phyloP scores from a whole-genome alignment of 306 rosid species.

The Rubus parviflorus region DNA sequence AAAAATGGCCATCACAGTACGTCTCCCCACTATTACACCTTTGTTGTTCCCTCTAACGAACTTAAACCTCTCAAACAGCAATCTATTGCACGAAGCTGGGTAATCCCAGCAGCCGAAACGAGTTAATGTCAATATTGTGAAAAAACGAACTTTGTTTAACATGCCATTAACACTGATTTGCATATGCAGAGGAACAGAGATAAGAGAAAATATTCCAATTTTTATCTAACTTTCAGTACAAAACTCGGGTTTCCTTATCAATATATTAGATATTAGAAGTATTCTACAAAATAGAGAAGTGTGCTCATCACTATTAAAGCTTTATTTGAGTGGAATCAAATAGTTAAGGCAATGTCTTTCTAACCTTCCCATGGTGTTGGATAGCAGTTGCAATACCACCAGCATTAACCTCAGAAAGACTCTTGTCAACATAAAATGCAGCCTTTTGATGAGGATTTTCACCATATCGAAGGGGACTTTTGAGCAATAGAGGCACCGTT shows the following conservation, averaged over 20 bases:
- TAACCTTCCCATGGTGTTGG: constrained; percentile 91
- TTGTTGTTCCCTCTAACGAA: not conserved
- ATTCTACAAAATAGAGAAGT: not conserved
- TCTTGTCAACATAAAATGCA: constrained; percentile 81
- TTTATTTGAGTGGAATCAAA: not conserved
- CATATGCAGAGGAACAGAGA: not conserved
- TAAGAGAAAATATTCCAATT: not conserved
- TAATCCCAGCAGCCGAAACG: no score
- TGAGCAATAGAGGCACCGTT: constrained; percentile 62
- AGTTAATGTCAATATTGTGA: not conserved
- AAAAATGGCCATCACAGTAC: not conserved
- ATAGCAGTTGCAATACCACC: constrained; percentile 96
- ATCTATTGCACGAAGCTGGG: not conserved
- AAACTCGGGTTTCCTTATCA: not conserved
- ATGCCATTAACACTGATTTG: not conserved
- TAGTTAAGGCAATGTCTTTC: constrained; percentile 13
- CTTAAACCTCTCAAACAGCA: not conserved
- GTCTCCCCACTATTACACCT: not conserved
- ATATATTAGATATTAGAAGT: not conserved
- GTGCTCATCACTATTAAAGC: not conserved
- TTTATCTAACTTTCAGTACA: not conserved
- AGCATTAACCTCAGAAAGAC: constrained; percentile 70
- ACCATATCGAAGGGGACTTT: constrained; percentile 81
- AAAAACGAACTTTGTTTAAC: not conserved
- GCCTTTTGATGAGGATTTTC: constrained; percentile 97